Percentiles rank a stretch among this genome's conserved stretches.
Evolutionary conservation across 2,329 filamentous ascomycete genomes (phyloP).

Genomic region (Hypoxylon sp.): DNA sequence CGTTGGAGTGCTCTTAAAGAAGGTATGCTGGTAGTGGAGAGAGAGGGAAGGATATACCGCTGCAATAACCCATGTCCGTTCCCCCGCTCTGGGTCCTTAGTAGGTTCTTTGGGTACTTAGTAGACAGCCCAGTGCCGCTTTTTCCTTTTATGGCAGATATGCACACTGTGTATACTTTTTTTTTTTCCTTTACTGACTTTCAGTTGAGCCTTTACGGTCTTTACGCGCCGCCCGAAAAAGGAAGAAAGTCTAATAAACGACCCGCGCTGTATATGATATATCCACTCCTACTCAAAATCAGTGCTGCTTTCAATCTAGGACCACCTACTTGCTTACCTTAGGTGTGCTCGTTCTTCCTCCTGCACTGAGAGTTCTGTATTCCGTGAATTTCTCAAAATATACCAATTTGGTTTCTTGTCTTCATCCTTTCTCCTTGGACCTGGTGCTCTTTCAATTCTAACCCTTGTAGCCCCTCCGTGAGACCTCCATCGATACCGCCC

Average conservation of each 20-base stretch:
- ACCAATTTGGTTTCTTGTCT: conserved; percentile 12
- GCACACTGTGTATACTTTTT: not conserved
- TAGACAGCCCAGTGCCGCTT: not conserved
- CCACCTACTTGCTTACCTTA: conserved; percentile 18
- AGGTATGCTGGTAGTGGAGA: conserved; percentile 6
- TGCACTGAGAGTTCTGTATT: conserved; percentile 21
- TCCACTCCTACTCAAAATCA: conserved; percentile 41
- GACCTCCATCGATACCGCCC: conserved; percentile 36
- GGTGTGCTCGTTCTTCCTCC: conserved; percentile 10
- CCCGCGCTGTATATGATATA: conserved; percentile 41
- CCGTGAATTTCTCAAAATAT: conserved; percentile 21
- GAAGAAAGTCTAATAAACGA: conserved; percentile 34
- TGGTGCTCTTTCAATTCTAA: conserved; percentile 28
- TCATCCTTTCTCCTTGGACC: conserved; percentile 7
- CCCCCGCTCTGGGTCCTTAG: conserved; percentile 39
- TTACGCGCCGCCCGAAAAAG: conserved; percentile 40
- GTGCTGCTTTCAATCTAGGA: conserved; percentile 22
- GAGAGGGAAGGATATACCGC: conserved; percentile 24
- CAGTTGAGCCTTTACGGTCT: not conserved
- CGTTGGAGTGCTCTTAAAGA: not conserved
- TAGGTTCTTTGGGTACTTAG: not conserved
- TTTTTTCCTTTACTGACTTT: conserved; percentile 35
- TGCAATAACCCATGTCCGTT: conserved; percentile 27
- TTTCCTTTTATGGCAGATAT: not conserved
- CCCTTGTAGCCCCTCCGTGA: conserved; percentile 36